Evolutionary conservation across 1,284 basidiomycete genomes (phyloP).

Genomic region (Schizophyllum commune): DNA sequence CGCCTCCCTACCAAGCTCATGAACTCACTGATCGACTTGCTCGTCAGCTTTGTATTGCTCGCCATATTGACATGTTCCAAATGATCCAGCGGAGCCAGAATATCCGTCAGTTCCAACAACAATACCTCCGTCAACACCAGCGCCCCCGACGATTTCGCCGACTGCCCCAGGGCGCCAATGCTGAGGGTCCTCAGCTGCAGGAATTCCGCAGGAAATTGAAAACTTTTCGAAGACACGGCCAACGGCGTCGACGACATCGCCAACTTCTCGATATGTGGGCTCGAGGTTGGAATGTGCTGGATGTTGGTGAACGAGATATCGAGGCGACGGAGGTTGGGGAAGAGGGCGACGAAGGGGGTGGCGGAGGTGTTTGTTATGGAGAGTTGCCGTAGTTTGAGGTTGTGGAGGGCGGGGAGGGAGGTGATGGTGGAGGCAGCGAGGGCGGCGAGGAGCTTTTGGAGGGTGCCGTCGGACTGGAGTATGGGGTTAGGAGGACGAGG

Average conservation of each 20-base stretch:
- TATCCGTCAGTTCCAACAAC: not conserved
- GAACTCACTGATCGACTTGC: not conserved
- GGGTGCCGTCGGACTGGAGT: conserved; percentile 48
- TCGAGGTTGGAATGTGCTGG: conserved; percentile 11
- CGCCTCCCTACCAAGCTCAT: not conserved
- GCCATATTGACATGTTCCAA: not conserved
- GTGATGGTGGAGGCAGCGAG: conserved; percentile 19
- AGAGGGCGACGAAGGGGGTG: conserved; percentile 32
- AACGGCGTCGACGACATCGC: conserved; percentile 50
- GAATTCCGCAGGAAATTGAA: conserved; percentile 17
- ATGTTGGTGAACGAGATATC: conserved; percentile 58
- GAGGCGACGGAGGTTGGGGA: conserved; percentile 44
- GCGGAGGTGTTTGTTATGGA: conserved; percentile 42
- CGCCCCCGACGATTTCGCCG: not conserved
- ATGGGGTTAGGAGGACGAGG: conserved; percentile 1
- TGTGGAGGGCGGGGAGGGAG: conserved; percentile 33
- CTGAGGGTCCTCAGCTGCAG: conserved; percentile 38
- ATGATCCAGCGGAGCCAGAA: not conserved
- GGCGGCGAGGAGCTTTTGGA: conserved; percentile 35
- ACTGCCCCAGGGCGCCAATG: conserved; percentile 50
- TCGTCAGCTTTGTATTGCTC: not conserved
- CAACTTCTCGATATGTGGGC: conserved; percentile 44
- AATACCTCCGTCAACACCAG: not conserved
- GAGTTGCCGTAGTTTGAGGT: conserved; percentile 54
- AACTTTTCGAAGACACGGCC: conserved; percentile 29